Evolutionary conservation across 2,329 filamentous ascomycete species (phyloP), one percentile per base, ranked within the genome.

Genomic region (Venturia oleaginea): DNA sequence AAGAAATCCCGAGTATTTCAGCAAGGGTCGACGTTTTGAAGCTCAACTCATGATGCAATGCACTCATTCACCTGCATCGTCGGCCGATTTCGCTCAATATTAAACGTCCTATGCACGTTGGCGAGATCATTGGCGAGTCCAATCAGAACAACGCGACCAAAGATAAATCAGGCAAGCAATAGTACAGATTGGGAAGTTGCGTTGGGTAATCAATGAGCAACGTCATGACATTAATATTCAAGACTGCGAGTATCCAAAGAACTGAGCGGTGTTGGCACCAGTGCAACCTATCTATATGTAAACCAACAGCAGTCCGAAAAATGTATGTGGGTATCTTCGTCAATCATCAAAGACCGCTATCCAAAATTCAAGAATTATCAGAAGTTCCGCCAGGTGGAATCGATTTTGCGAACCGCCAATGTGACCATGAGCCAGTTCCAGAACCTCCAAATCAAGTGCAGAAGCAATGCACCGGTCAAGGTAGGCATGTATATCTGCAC

Each of bases 401-500:
- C 22, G 51, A 57, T 22, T 37, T 57, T 34, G 5, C 51, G 51
- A 57, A 57, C 8, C 15, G 60, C 32, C 43, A 59, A 27, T 10
- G 62, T 32, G 19, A 63, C 24, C 24, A 55, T 22, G 0, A 55
- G 24, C 62, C 62, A 66, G 63, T 72, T 70, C 22, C 72, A 61
- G n/a, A 75, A 61, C 65, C 72, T 72, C 51, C 73, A 70, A 34
- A 70, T 37, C 13, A 74, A 69, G 54, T 71, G 71, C 5, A 70
- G 70, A 8, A 79, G 68, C 66, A 79, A 67, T 6, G 66, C 64
- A 38, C 40, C 42, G 2, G 64, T 24, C 59, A 62, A 70, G 19
- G 74, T 65, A 0, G 78, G 78, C 30, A 76, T 68, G 62, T 79
- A 78, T 10, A 81, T 76, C 65, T 77, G 76, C 64, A 80, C 54